Percentiles rank a stretch among this genome's conserved stretches.
phyloP scores from a whole-genome alignment of 495 filamentous ascomycete species.

The Xanthoparmelia taractica region DNA sequence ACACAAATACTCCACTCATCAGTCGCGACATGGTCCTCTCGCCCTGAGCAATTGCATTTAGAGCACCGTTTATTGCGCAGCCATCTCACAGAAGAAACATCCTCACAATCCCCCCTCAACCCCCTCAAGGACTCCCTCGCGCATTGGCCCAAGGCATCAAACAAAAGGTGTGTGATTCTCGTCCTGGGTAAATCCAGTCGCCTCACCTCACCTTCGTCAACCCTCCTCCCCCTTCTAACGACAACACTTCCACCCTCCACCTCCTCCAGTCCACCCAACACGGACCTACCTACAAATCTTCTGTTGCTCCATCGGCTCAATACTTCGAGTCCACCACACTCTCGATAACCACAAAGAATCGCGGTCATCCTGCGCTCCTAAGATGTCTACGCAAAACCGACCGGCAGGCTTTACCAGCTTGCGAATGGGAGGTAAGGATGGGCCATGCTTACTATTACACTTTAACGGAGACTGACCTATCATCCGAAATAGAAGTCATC shows the following conservation, averaged over 20 bases:
- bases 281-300: slow-evolving; percentile 40
- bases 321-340: slow-evolving; percentile 42
- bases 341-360: slow-evolving; percentile 29
- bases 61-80: slow-evolving; percentile 7
- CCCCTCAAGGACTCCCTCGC: not conserved
- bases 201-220: slow-evolving; percentile 8
- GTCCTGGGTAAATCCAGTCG: not conserved
- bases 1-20: not conserved
- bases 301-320: slow-evolving; percentile 38
- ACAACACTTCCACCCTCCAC: slow-evolving; percentile 10
- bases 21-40: not conserved
- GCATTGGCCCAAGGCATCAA: not conserved
- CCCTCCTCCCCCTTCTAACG: slow-evolving; percentile 7
- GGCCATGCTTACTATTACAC: slow-evolving; percentile 10
- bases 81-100: not conserved
- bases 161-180: not conserved
- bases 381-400: slow-evolving; percentile 63
- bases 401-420: slow-evolving; percentile 67
- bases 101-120: not conserved
- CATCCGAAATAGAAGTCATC: slow-evolving; percentile 66
- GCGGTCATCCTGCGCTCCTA: slow-evolving; percentile 24
- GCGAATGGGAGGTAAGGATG: slow-evolving; percentile 71
- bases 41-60: slow-evolving; percentile 10
- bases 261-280: slow-evolving; percentile 40
- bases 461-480: slow-evolving; percentile 26